Evolutionary conservation across 352 stramenopile genomes (phyloP).

Genomic region (Globisporangium solare): DNA sequence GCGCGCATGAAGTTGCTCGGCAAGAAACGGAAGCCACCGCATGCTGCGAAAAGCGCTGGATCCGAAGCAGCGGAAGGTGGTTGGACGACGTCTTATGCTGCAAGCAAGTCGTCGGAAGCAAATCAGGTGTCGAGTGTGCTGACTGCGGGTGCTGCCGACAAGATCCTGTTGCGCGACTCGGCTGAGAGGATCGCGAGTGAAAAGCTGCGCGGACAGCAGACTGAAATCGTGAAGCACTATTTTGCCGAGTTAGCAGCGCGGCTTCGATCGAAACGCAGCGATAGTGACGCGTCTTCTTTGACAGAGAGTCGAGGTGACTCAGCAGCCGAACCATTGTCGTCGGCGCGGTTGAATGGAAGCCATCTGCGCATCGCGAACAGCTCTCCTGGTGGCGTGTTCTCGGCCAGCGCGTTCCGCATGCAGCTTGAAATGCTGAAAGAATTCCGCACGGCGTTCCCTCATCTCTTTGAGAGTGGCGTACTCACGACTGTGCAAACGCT

Average conservation of each 20-base stretch:
- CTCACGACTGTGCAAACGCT: conserved; percentile 49
- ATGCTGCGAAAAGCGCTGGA: neutral
- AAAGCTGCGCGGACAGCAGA: conserved; percentile 25
- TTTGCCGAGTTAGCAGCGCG: conserved; percentile 23
- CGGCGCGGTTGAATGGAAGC: neutral
- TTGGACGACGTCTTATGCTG: neutral
- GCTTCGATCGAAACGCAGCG: neutral
- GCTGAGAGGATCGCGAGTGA: conserved; percentile 29
- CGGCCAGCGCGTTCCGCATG: conserved; percentile 47
- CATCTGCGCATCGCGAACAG: conserved; percentile 16
- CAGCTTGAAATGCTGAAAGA: conserved; percentile 67
- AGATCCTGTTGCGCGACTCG: conserved; percentile 35
- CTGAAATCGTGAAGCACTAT: conserved; percentile 39
- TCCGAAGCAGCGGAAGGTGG: neutral
- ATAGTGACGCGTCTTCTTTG: neutral
- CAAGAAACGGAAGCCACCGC: conserved; percentile 13
- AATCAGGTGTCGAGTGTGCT: conserved; percentile 29
- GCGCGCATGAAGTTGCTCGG: conserved; percentile 54
- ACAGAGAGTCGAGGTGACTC: neutral
- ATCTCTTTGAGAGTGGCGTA: conserved; percentile 46
- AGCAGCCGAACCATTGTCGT: neutral
- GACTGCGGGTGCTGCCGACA: conserved; percentile 27
- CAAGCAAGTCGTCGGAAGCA: conserved; percentile 8
- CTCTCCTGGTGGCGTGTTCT: conserved; percentile 35
- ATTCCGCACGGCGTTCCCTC: conserved; percentile 34